Conservation (phyloP, 1,284 basidiomycete species). For the Xerocomus cyaneibrunnescens region DNA sequence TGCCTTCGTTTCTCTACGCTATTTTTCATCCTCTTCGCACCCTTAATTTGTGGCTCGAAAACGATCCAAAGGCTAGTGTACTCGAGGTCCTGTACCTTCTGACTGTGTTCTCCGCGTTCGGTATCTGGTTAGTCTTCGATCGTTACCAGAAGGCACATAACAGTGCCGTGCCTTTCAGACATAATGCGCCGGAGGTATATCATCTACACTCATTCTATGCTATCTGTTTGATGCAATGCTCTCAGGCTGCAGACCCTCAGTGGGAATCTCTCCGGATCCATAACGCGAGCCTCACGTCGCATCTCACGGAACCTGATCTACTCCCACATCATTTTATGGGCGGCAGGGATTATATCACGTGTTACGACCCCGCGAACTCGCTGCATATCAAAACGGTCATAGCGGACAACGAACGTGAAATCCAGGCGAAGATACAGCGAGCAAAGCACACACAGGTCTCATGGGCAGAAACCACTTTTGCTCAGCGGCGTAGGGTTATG, state of each 20-base stretch:
- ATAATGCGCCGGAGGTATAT: slow-evolving; percentile 59
- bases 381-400: slow-evolving; percentile 71
- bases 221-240: slow-evolving; percentile 11
- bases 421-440: slow-evolving; percentile 64
- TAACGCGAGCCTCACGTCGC: slow-evolving; percentile 61
- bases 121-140: slow-evolving; percentile 73
- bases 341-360: slow-evolving; percentile 71
- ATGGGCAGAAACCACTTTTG: slow-evolving; percentile 76
- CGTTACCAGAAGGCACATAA: slow-evolving; percentile 72
- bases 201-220: neutral
- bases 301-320: slow-evolving; percentile 56
- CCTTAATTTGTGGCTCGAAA: slow-evolving; percentile 45
- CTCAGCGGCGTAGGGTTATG: slow-evolving; percentile 76
- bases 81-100: slow-evolving; percentile 57
- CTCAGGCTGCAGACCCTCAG: slow-evolving; percentile 53
- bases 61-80: slow-evolving; percentile 46
- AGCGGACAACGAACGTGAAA: slow-evolving; percentile 67
- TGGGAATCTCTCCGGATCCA: slow-evolving; percentile 56
- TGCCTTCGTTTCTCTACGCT: slow-evolving; percentile 44
- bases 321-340: slow-evolving; percentile 50
- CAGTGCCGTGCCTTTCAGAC: slow-evolving; percentile 64
- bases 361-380: slow-evolving; percentile 89
- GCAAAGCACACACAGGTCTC: slow-evolving; percentile 68
- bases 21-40: slow-evolving; percentile 52
- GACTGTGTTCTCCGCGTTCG: slow-evolving; percentile 64